These are phyloP conservation scores for Gossypium arboreum DNA, from an alignment of 345 rosid genomes.

Conservation along the genomic window DNA sequence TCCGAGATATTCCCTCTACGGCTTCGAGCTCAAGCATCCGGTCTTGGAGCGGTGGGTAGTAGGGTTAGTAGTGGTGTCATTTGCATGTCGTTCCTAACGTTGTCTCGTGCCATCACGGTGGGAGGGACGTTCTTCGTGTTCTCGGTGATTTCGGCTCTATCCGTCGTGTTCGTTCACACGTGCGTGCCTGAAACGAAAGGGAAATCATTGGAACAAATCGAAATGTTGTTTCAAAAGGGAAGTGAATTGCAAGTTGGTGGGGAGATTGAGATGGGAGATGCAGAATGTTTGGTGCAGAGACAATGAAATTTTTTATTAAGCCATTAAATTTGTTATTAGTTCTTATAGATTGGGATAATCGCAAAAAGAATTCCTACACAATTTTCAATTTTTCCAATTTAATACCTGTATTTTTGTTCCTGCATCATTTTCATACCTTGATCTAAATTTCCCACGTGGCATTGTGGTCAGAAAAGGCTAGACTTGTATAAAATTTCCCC, in stretches of 20 bases:
- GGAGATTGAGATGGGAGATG: slow-evolving; percentile 27
- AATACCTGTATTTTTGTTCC: too few relatives aligned
- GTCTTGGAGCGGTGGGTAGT: slow-evolving; percentile 53
- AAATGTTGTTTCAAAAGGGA: slow-evolving; percentile 39
- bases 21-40: slow-evolving; percentile 64
- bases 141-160: slow-evolving; percentile 36
- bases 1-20: slow-evolving; percentile 62
- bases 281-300: slow-evolving; percentile 17
- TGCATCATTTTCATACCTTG: too few relatives aligned
- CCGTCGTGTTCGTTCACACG: slow-evolving; percentile 39
- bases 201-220: slow-evolving; percentile 63
- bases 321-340: too few relatives aligned
- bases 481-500: too few relatives aligned
- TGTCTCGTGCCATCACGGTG: slow-evolving; percentile 42
- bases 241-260: slow-evolving; percentile 22
- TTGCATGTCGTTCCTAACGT: slow-evolving; percentile 64
- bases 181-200: slow-evolving; percentile 69
- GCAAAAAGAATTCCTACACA: too few relatives aligned
- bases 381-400: too few relatives aligned
- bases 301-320: not conserved
- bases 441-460: too few relatives aligned
- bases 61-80: slow-evolving; percentile 58
- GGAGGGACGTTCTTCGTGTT: slow-evolving; percentile 62
- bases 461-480: too few relatives aligned
- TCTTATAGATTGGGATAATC: too few relatives aligned